phyloP scores from a whole-genome alignment of 1,284 basidiomycete species.

The Polyporus tsugae region DNA sequence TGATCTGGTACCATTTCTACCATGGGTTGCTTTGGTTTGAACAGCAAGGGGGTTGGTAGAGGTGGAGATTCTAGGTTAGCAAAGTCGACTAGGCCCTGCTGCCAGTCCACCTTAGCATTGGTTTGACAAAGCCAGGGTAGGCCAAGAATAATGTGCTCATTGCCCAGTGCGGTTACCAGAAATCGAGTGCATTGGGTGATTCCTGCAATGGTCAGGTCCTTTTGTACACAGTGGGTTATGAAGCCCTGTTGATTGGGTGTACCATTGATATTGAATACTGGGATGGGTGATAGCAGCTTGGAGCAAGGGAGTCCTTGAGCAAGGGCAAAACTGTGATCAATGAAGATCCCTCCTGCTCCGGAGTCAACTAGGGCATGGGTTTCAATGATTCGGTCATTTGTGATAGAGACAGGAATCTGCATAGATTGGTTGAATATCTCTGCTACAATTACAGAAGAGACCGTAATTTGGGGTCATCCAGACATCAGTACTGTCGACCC shows the following conservation, averaged over 20 bases:
- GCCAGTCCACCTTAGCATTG: constrained; percentile 1
- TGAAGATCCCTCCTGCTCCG: background rate
- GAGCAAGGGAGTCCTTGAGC: background rate
- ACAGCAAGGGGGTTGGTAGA: too few species aligned
- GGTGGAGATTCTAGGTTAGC: too few species aligned
- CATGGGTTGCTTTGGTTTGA: too few species aligned
- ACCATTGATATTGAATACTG: background rate
- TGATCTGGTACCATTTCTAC: too few species aligned
- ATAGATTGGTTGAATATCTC: too few species aligned
- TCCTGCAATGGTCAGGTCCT: background rate
- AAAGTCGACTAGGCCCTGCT: background rate
- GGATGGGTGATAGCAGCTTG: background rate
- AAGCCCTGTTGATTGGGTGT: background rate
- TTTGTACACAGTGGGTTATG: background rate
- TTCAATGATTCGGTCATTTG: background rate
- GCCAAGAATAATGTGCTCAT: background rate
- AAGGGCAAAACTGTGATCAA: background rate
- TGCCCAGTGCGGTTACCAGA: too few species aligned
- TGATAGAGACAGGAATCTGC: background rate
- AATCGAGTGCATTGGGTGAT: too few species aligned
- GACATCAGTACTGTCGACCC: background rate
- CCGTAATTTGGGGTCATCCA: too few species aligned
- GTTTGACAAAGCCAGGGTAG: background rate
- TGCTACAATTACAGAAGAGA: too few species aligned
- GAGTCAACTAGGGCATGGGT: background rate